Evolutionary conservation across 169 alveolate genomes (phyloP), one percentile per base, ranked within the genome.

Genomic region (Miamiensis avidus): DNA sequence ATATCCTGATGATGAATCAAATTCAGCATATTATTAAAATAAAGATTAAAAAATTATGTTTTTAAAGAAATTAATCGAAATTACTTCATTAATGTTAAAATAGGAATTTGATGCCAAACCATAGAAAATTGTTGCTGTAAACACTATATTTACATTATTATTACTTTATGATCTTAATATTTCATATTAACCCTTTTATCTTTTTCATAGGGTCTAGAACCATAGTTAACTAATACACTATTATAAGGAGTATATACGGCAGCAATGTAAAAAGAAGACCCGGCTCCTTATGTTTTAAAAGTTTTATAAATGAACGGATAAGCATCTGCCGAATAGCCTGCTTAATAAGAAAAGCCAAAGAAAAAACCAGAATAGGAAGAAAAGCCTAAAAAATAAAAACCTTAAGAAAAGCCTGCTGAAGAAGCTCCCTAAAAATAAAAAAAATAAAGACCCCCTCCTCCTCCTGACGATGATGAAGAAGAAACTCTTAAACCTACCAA

Each of bases 71-170:
- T 89, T 93, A 29, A 89, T 95, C n/a, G 94, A 92, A 32, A 82
- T 95, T 29, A 93, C 94, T 15, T 84, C 87, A 78, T 78, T 89
- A 82, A 89, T 91, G 6, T 82, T 85, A 31, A 93, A 93, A 32
- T 95, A 92, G 85, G 91, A 93, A 84, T 85, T 92, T 16, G 94
- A 90, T 31, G 95, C 93, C 30, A 93, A 93, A 87, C 91, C 96
- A 64, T 76, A 90, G 29, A 93, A 95, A 84, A 89, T 95, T 30
- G 91, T 92, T 1, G 94, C 95, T 76, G 97, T 96, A 49, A 49
- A 49, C 20, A 11, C 20, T 49, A 49, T 4, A 11, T 49, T 11
- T 49, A 49, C 20, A 11, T 11, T 49, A 49, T 49, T 49, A 11
- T 20, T 49, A 49, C 4, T 49, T 4, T 4, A 49, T 49, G 4